These are phyloP conservation scores for Colletotrichum salicis DNA, from an alignment of 2,329 filamentous ascomycete species.

Conservation along the genomic window DNA sequence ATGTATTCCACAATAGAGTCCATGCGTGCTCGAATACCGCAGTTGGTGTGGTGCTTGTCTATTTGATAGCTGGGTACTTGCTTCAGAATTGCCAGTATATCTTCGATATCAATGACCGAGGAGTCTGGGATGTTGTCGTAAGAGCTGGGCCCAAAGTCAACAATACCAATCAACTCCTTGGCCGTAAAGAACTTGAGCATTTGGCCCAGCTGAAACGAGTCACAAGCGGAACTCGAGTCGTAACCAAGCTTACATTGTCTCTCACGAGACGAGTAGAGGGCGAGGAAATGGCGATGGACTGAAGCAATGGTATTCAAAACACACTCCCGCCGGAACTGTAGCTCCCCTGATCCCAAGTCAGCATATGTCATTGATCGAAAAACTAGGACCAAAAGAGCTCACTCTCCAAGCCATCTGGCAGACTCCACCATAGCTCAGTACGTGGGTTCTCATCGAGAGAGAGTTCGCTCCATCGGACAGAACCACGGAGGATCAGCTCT, in stretches of 20 bases:
- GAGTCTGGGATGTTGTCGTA: conserved; percentile 56
- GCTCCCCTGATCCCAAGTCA: conserved; percentile 61
- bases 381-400: conserved; percentile 39
- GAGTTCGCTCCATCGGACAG: conserved; percentile 64
- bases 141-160: conserved; percentile 64
- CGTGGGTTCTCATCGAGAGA: conserved; percentile 42
- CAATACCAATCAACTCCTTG: conserved; percentile 69
- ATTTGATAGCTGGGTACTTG: conserved; percentile 80
- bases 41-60: conserved; percentile 78
- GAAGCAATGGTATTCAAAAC: conserved; percentile 77
- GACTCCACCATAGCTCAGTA: conserved; percentile 74
- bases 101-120: conserved; percentile 70
- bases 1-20: conserved; percentile 75
- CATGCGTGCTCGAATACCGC: conserved; percentile 73
- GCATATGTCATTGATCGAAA: background rate
- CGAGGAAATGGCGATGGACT: conserved; percentile 74
- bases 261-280: conserved; percentile 73
- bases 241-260: conserved; percentile 79
- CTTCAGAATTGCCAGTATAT: conserved; percentile 68
- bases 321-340: conserved; percentile 72
- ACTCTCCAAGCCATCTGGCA: conserved; percentile 76
- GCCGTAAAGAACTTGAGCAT: conserved; percentile 77
- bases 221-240: conserved; percentile 76
- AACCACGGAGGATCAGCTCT: conserved; percentile 75
- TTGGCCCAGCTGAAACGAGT: conserved; percentile 82